Conservation (phyloP, 1,139 yeast genomes). For the Kazachstania sp. region DNA sequence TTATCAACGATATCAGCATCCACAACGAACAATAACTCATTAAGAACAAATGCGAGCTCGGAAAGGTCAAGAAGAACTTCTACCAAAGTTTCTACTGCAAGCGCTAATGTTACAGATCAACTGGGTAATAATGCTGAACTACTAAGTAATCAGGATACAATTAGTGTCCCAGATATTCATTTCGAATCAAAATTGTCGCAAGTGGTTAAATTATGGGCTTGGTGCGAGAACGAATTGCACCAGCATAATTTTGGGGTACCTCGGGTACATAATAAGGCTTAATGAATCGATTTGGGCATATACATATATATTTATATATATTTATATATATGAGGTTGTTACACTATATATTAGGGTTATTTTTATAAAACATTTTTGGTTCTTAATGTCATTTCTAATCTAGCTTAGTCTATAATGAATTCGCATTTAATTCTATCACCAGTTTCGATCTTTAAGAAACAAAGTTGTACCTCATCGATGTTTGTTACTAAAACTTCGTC, state of each 20-base stretch:
- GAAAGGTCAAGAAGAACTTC: not conserved
- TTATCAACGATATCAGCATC: too few species aligned
- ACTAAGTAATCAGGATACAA: not conserved
- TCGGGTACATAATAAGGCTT: constrained; percentile 25
- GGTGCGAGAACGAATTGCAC: constrained; percentile 47
- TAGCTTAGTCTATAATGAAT: constrained; percentile 14
- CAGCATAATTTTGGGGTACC: constrained; percentile 35
- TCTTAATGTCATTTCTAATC: not conserved
- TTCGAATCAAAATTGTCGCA: constrained; percentile 42
- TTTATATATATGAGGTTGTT: not conserved
- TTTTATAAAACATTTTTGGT: not conserved
- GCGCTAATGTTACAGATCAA: not conserved
- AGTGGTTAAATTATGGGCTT: constrained; percentile 51
- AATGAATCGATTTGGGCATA: not conserved
- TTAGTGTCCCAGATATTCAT: not conserved
- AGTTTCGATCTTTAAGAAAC: constrained; percentile 56
- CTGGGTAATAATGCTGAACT: not conserved
- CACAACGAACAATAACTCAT: not conserved
- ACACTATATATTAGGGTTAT: not conserved
- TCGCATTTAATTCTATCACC: constrained; percentile 52
- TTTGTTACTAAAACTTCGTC: constrained; percentile 24
- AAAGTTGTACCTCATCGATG: constrained; percentile 45
- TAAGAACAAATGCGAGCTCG: not conserved
- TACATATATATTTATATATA: not conserved
- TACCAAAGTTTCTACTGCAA: not conserved